A percentile compares a stretch with the other conserved stretches of the same genome.
Conservation (phyloP, 495 filamentous ascomycete species). For the Zalerion maritima region DNA sequence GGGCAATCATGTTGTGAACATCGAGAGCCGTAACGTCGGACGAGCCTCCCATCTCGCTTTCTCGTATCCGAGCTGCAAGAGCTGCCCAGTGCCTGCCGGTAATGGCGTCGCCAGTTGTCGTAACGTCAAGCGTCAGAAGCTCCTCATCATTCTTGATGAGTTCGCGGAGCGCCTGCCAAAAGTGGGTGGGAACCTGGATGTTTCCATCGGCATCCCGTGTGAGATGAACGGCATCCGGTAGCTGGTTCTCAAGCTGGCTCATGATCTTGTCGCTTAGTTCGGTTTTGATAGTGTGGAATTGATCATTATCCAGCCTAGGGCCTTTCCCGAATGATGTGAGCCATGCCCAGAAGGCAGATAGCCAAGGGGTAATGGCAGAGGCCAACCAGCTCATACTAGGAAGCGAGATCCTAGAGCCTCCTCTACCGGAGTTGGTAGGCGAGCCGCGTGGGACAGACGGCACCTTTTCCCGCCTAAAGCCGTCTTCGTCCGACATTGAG, state of each 20-base stretch:
- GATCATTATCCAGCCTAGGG: no score
- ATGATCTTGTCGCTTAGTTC: conserved; percentile 11
- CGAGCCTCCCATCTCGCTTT: background rate
- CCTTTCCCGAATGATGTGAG: no score
- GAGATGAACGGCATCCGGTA: conserved; percentile 2
- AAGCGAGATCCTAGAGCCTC: no score
- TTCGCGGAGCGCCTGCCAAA: conserved; percentile 38
- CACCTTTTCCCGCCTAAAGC: no score
- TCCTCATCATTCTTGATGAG: conserved; percentile 16
- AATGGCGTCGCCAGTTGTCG: conserved; percentile 11
- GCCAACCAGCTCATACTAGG: no score
- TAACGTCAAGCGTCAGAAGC: conserved; percentile 19
- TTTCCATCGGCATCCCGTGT: conserved; percentile 4
- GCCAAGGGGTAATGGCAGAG: no score
- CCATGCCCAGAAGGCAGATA: no score
- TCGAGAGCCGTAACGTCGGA: conserved; percentile 1
- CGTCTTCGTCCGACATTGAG: no score
- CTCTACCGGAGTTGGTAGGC: no score
- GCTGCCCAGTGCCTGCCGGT: conserved; percentile 24
- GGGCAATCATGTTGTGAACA: conserved; percentile 7
- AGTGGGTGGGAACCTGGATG: conserved; percentile 15
- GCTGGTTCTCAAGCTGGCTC: conserved; percentile 5
- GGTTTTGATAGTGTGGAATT: no score
- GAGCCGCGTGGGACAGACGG: no score
- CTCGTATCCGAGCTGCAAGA: conserved; percentile 15